Base-by-base conservation (phyloP, 352 stramenopile genomes). In the Globisporangium orthogonon region DNA sequence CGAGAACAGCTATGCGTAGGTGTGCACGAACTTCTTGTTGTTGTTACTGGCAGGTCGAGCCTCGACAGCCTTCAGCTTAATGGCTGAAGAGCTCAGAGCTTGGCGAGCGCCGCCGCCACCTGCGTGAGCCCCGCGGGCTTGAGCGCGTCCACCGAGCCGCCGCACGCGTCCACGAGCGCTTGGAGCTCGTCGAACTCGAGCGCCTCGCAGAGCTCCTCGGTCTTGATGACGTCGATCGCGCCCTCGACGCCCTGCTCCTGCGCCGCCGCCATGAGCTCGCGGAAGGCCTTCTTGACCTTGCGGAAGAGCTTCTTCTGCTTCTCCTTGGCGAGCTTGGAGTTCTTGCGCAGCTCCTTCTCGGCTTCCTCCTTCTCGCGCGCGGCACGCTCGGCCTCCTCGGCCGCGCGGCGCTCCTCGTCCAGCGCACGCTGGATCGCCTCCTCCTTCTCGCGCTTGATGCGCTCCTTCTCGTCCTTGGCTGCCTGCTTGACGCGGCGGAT, bases 231-330 rank as follows among this genome's bases (percentile, higher is more conserved):
- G 62, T 89, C 75, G 58, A 90, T 73, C 28, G 78, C 69, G 50
- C 70, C 77, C 3, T 80, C 76, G 6, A 85, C 60, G 43, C 63
- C 66, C 66, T 88, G 73, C 57, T 85, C 74, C n/a, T 76, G 68
- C 18, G 77, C 80, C 0, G 70, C 76, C 15, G 69, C 56, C 76
- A 88, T 89, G 51, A 90, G 69, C 66, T 91, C 82, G 28, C 82
- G 79, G 73, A 94, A 94, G 17, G 72, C 58, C 71, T 94, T 91
- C 71, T 91, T 91, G 47, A 94, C 69, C 70, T 90, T 90, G 28
- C 78, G 80, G 63, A 87, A 85, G 10, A 85, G 56, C 68, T 91
- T 91, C 61, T 92, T 92, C 66, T 91, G 76, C 78, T 92, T 92
- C 41, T 92, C 85, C 62, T 87, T 87, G 48, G 71, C 66, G 54